Base-by-base conservation (phyloP, 768 basidiomycete species). In the Boletus speciosus region DNA sequence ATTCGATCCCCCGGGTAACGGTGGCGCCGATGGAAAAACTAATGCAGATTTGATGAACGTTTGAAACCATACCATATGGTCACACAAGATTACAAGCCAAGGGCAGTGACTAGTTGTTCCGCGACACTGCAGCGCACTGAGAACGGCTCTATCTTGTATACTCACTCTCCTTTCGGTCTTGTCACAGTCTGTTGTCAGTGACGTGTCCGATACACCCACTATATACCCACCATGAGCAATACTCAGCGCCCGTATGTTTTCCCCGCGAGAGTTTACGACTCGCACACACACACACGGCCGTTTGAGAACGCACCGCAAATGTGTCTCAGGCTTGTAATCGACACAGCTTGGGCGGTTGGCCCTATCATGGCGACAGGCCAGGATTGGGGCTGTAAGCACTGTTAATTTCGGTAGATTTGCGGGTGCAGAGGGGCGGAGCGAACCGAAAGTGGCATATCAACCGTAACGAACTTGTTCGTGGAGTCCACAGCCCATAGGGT, bases 111-210 rank as follows among this genome's bases (percentile, higher is more conserved):
- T 39, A 29, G 52, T 51, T 59, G 52, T 51, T 59, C 58, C 50
- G 34, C 57, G 44, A 52, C 19, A 47, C 41, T 38, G 37, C 51
- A 58, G 47, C 47, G 55, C 51, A 44, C 49, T 51, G 62, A 54
- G 54, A 58, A 48, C 51, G 8, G 39, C 16, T 4, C 19, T 19
- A 19, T 19, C 19, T 19, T 19, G 19, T 21, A 11, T 15, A 25
- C 32, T 34, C 41, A 11, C 47, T 36, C 49, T 50, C 46, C 45
- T 54, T 62, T 46, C 56, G 52, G 37, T 25, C 25, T 25, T 25
- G 25, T 19, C 19, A 19, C 19, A 19, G 19, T 19, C 23, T 45
- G 47, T 46, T 43, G 54, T 41, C 42, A 38, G 16, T n/a, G n/a
- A 31, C 29, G 11, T 11, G 46, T n/a, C 27, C 10, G 21, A 21